Conservation (phyloP, 1,284 basidiomycete species). For the Trametes sp. region DNA sequence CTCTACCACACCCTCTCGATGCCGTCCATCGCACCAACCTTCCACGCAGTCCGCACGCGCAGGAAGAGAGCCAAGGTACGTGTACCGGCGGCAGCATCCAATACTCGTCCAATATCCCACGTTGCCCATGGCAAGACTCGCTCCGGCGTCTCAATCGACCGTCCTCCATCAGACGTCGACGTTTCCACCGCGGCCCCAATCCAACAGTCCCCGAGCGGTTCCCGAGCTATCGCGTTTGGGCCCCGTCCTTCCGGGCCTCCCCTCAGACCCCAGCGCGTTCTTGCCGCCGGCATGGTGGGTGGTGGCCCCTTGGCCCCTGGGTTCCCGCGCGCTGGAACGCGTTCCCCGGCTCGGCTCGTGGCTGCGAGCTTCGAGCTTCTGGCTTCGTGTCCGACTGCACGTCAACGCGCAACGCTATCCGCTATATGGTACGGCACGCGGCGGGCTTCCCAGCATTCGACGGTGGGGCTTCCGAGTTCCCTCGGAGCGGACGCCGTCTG, state of each 20-base stretch:
- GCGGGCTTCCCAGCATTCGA: neutral
- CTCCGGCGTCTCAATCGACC: neutral
- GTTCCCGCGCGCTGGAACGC: no score
- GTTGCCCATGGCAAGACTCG: neutral
- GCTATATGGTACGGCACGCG: no score
- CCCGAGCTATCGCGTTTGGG: neutral
- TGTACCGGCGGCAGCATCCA: no score
- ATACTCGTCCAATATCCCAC: neutral
- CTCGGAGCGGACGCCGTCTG: neutral
- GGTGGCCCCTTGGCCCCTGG: no score
- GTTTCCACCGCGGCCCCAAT: neutral
- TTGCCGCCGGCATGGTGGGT: slow-evolving; percentile 6
- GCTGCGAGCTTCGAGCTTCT: no score
- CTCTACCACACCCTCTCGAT: no score
- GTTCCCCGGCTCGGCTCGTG: no score
- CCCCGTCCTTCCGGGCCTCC: no score
- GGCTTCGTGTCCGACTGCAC: no score
- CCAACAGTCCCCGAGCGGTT: neutral
- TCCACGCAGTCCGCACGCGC: no score
- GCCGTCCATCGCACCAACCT: neutral
- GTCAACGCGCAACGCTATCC: no score
- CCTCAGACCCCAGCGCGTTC: neutral
- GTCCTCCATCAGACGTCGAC: neutral
- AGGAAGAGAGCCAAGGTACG: no score
- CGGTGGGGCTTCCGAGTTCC: neutral